A percentile compares a stretch with the other conserved stretches of the same genome.
These are phyloP conservation scores for Eremothecium cymbalariae DNA, from an alignment of 1,139 yeast species.

Conservation along the genomic window DNA sequence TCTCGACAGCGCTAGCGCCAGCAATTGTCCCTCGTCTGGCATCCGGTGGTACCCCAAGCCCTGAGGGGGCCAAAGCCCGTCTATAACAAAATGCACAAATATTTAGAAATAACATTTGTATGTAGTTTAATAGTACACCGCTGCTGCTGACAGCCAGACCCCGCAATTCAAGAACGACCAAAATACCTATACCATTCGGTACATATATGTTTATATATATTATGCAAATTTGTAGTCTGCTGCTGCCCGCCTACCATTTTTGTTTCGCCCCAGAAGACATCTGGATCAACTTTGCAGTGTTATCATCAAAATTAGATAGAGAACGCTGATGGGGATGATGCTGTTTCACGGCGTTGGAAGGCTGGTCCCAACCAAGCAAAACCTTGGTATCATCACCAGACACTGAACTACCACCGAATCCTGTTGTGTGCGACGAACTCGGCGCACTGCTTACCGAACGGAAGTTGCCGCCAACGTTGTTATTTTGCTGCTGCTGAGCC, in stretches of 20 bases:
- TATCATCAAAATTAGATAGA: conserved; percentile 19
- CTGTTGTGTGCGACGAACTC: conserved; percentile 8
- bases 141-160: too few relatives aligned
- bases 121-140: too few relatives aligned
- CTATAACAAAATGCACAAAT: too few relatives aligned
- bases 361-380: conserved; percentile 12
- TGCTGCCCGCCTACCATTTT: conserved; percentile 4
- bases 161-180: too few relatives aligned
- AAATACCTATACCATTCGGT: not conserved
- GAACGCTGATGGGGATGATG: conserved; percentile 8
- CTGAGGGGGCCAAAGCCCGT: too few relatives aligned
- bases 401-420: conserved; percentile 1
- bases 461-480: not conserved
- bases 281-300: conserved; percentile 21
- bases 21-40: conserved; percentile 64
- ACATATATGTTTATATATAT: conserved; percentile 1
- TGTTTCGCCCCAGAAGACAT: conserved; percentile 9
- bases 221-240: too few relatives aligned
- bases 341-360: conserved; percentile 3
- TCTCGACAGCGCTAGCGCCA: conserved; percentile 46
- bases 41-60: conserved; percentile 74
- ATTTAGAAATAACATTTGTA: too few relatives aligned
- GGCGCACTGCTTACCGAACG: conserved; percentile 9
- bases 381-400: conserved; percentile 12
- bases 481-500: conserved; percentile 1